A percentile compares a stretch with the other conserved stretches of the same genome.
Conservation (phyloP, 331 rosid species). For the Malus hybrid region DNA sequence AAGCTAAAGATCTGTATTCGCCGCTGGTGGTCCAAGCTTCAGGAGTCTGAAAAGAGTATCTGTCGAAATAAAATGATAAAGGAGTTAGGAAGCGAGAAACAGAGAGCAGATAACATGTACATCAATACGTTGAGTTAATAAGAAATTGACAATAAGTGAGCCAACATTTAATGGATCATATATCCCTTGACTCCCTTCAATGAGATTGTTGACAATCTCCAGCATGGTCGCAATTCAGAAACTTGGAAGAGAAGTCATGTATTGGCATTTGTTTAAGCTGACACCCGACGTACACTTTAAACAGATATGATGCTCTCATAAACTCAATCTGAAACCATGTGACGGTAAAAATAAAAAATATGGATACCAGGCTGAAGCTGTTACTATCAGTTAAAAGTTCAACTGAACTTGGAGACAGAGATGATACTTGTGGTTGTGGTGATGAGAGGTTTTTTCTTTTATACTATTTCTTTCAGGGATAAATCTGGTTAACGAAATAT, state of each 20-base stretch:
- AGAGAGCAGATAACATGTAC: not conserved
- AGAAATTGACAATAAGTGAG: not conserved
- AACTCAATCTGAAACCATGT: too few relatives aligned
- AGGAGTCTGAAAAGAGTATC: constrained; percentile 86
- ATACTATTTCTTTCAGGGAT: too few relatives aligned
- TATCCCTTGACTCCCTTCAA: not conserved
- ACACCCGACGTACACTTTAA: not conserved
- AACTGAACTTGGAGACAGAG: too few relatives aligned
- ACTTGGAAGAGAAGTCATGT: not conserved
- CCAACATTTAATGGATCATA: not conserved
- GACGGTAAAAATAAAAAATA: too few relatives aligned
- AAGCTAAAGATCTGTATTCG: constrained; percentile 62
- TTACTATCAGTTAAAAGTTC: too few relatives aligned
- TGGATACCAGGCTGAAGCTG: too few relatives aligned
- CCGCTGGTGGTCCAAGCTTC: constrained; percentile 72
- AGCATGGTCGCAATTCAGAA: not conserved
- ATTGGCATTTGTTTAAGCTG: not conserved
- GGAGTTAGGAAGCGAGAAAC: constrained; percentile 8
- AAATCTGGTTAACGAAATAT: too few relatives aligned
- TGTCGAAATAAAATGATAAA: constrained; percentile 24
- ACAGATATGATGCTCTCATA: not conserved
- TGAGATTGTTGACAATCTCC: not conserved
- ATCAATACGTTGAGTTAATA: not conserved
- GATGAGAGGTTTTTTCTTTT: too few relatives aligned
- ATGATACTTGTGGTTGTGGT: too few relatives aligned